Evolutionary conservation across 1,139 yeast genomes (phyloP), one percentile per base, ranked within the genome.

Genomic region (Candida sp.): DNA sequence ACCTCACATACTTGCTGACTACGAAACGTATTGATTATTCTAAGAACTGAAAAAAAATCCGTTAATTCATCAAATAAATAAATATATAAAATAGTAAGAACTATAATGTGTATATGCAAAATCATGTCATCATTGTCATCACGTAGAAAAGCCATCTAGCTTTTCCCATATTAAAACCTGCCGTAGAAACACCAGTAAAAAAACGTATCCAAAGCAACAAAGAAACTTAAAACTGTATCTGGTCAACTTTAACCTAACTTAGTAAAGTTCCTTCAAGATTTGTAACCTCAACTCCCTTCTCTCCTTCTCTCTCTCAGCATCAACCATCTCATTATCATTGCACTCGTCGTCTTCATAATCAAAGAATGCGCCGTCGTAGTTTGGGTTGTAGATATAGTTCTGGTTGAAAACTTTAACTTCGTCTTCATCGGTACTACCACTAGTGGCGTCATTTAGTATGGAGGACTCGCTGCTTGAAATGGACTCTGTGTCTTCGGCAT

Each of bases 231-330:
- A 26, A 22, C 11, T 25, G 6, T 11, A 5, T 26, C 22, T 38
- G 17, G 17, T 17, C 17, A 17, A 17, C 12, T 31, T 25, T 9
- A 33, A 9, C 32, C 34, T n/a, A 23, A 42, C 27, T 46, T 43
- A 56, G 39, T 55, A 56, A 45, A 73, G 63, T 52, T 75, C 79
- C 48, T 62, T 65, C 58, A 75, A 58, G 54, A 75, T 70, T 55
- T 75, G 80, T 54, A 70, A 60, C 48, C 81, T 64, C 48, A 76
- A 67, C 59, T 75, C 79, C 38, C 65, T 57, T 54, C 77, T 64
- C 56, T 76, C 80, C 46, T 58, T 60, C 43, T 75, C 78, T 52
- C 63, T 67, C 35, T 70, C 72, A 43, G 58, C 61, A 34, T 60
- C 60, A 31, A 49, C 47, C 6, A 60, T 61, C 41, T 62, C 65